A percentile compares a stretch with the other conserved stretches of the same genome.
phyloP scores from a whole-genome alignment of 2,329 filamentous ascomycete species.

The Phaeosphaeria sp. region DNA sequence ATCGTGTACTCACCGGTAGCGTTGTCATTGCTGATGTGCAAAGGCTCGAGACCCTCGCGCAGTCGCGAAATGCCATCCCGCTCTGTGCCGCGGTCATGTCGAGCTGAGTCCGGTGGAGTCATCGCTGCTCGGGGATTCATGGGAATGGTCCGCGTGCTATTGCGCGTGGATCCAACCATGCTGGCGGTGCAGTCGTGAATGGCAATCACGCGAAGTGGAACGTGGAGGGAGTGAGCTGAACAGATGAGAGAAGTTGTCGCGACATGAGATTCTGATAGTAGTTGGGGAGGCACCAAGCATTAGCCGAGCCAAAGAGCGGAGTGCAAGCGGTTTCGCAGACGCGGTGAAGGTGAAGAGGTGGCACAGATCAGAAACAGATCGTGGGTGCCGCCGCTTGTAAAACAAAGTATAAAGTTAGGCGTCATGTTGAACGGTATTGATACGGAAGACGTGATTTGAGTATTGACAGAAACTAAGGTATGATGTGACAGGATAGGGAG shows the following conservation, averaged over 20 bases:
- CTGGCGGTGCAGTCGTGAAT: background rate
- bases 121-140: background rate
- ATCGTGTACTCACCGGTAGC: background rate
- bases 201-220: background rate
- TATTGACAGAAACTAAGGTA: too few species aligned
- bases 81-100: background rate
- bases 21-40: background rate
- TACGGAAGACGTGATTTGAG: too few species aligned
- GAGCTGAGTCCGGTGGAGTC: background rate
- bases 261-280: background rate
- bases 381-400: too few species aligned
- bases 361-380: background rate
- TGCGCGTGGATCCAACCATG: background rate
- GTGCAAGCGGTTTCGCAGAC: background rate
- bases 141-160: background rate
- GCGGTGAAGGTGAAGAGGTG: background rate
- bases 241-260: background rate
- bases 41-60: conserved; percentile 3
- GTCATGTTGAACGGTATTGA: too few species aligned
- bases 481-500: too few species aligned
- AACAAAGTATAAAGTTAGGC: too few species aligned
- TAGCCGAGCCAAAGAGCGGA: background rate
- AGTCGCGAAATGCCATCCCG: conserved; percentile 9
- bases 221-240: background rate
- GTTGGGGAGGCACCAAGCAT: background rate